phyloP scores from a whole-genome alignment of 345 rosid genomes.

The Turnera subulata region DNA sequence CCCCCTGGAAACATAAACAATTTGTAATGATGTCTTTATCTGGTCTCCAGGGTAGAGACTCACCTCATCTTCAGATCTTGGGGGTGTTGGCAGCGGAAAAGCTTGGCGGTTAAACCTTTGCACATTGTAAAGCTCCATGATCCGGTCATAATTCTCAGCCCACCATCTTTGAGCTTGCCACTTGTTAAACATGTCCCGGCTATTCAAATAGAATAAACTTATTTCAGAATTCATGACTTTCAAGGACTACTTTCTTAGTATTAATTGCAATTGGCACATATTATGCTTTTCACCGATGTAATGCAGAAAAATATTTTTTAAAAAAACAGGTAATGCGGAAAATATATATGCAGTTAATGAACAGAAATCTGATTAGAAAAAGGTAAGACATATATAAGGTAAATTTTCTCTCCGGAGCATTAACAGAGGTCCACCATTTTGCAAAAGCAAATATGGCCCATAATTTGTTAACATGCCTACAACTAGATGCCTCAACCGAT shows the following conservation, averaged over 20 bases:
- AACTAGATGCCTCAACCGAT: constrained; percentile 5
- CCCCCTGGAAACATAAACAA: neutral
- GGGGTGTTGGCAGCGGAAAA: constrained; percentile 30
- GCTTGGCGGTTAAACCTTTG: constrained; percentile 30
- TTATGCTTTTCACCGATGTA: too few relatives aligned
- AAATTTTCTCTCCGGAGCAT: neutral
- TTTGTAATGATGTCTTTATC: neutral
- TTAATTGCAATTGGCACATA: too few relatives aligned
- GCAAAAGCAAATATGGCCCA: neutral
- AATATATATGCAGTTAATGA: neutral
- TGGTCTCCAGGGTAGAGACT: neutral
- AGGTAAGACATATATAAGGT: neutral
- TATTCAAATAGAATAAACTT: constrained; percentile 33
- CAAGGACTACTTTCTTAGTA: too few relatives aligned
- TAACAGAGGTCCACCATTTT: constrained; percentile 8
- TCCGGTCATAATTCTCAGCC: constrained; percentile 33
- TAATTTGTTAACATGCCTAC: constrained; percentile 13
- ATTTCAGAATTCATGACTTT: neutral
- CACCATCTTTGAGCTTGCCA: constrained; percentile 39
- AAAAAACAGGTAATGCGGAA: neutral
- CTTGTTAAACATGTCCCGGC: constrained; percentile 40
- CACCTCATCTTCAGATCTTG: constrained; percentile 32
- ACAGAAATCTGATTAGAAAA: neutral
- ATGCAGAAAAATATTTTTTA: too few relatives aligned
- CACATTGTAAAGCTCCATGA: constrained; percentile 36